Base-by-base conservation (phyloP, 352 stramenopile species). In the Phytopythium montanum region DNA sequence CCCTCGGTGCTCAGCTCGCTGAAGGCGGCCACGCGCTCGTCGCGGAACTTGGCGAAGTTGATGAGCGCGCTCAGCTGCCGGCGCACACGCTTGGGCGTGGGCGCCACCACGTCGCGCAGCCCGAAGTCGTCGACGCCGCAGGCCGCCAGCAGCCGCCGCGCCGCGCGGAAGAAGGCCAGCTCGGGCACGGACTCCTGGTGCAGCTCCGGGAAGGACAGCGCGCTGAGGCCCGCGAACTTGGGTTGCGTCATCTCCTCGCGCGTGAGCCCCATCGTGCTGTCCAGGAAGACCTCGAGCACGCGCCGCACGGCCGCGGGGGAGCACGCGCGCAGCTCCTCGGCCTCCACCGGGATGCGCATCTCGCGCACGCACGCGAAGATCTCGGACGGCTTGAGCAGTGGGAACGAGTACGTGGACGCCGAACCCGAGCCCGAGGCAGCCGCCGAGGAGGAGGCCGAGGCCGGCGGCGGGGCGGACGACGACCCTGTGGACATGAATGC, bases 11-110 rank as follows among this genome's bases (percentile, higher is more conserved):
- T 92, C 38, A 97, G 71, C 18, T 96, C 76, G 6, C 67, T 72
- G 61, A 98, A 98, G 16, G 92, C 69, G 2, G 66, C 68, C 26
- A 98, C 61, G 13, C 93, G 88, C 62, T 99, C 95, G 58, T 99
- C 92, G 19, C 94, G 79, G 69, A 98, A 99, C 68, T 98, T 98
- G 55, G 91, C 80, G 73, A 99, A 98, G 80, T 99, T 99, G 64
- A 99, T 98, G 44, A 98, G 85, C 25, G 94, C 97, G 60, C 91
- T 98, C 34, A 99, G 79, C 64, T 99, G 94, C 0, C 85, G 72
- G 14, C 89, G 81, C 45, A 99, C 82, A 59, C 96, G 85, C 64
- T 97, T 98, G 31, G 76, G 65, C 23, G 74, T 92, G 10, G 97
- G 96, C 46, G 77, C 62, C 4, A 92, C 68, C 39, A 99, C 62